Evolutionary conservation across 2,329 filamentous ascomycete species (phyloP), one percentile per base, ranked within the genome.

Genomic region (Aspergillus japonicus): DNA sequence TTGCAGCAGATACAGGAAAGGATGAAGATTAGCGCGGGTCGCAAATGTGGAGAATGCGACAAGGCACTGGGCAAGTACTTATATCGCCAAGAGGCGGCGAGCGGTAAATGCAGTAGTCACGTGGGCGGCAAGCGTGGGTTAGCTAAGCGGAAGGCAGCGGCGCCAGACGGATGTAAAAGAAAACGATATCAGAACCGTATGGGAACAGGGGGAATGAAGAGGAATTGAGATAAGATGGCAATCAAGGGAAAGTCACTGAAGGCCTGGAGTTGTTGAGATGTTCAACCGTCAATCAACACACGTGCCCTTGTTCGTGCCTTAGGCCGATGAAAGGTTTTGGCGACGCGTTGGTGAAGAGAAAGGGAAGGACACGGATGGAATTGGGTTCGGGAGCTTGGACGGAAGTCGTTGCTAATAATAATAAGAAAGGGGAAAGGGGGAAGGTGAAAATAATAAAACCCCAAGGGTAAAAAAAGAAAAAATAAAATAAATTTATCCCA

Each of bases 61-160:
- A 69, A 29, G 26, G 26, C 26, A 8, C 26, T 29, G 65, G 68
- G 64, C 63, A 65, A 65, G 69, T 68, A 70, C 78, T 77, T 78
- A 78, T 78, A 76, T 69, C 70, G 76, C 76, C 76, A 78, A 78
- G 75, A 75, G 66, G 67, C 69, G 65, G 67, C 68, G 56, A 65
- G 60, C 58, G 54, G 52, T 47, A 26, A 54, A 21, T 42, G 39
- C 52, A 47, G 23, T 10, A 35, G 64, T 78, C 76, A 78, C 76
- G 76, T 78, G 76, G 57, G 64, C 61, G 69, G 66, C 66, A 62
- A 66, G 56, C 53, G 21, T 39, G 54, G 31, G 47, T 58, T 69
- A 69, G 71, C 65, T 71, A 64, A 69, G 63, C 64, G 42, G 56
- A 54, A 62, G 58, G 50, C 52, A 62, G 55, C 31, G 57, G 60